Conservation (phyloP, 345 rosid species). For the Linum lewisii region DNA sequence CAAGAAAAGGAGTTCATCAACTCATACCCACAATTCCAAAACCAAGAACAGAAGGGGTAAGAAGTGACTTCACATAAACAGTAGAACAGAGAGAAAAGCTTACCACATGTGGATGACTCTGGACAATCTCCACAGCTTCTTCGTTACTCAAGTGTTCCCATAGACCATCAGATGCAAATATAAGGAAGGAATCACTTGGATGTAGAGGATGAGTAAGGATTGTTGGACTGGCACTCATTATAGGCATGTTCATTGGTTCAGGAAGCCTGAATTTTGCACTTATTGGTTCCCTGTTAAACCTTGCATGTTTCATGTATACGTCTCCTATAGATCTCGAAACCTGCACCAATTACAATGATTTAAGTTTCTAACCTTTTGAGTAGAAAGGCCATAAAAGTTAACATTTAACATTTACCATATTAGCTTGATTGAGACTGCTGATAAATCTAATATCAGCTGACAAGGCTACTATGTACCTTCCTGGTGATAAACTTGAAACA, state of each 20-base stretch:
- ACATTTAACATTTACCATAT: not conserved
- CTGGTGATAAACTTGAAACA: no score
- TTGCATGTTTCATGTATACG: constrained; percentile 66
- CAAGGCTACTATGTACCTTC: no score
- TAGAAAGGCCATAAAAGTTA: not conserved
- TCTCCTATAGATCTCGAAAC: constrained; percentile 87
- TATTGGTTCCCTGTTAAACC: constrained; percentile 55
- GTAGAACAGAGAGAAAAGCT: no score
- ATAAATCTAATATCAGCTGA: no score
- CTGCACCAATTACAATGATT: constrained; percentile 32
- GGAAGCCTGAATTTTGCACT: constrained; percentile 61
- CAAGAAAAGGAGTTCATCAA: no score
- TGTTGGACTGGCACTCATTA: constrained; percentile 61
- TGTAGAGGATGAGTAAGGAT: constrained; percentile 55
- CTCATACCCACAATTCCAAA: not conserved
- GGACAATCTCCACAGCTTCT: constrained; percentile 82
- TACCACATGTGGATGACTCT: constrained; percentile 63
- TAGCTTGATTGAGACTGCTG: no score
- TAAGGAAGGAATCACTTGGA: constrained; percentile 76
- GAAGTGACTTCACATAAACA: no score
- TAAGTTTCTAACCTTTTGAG: not conserved
- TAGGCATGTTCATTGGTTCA: constrained; percentile 68
- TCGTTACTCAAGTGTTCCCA: constrained; percentile 91
- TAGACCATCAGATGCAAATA: constrained; percentile 93
- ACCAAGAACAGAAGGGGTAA: not conserved